Percentiles rank a stretch among this genome's conserved stretches.
phyloP scores from a whole-genome alignment of 768 basidiomycete genomes.

The Suillus sp. region DNA sequence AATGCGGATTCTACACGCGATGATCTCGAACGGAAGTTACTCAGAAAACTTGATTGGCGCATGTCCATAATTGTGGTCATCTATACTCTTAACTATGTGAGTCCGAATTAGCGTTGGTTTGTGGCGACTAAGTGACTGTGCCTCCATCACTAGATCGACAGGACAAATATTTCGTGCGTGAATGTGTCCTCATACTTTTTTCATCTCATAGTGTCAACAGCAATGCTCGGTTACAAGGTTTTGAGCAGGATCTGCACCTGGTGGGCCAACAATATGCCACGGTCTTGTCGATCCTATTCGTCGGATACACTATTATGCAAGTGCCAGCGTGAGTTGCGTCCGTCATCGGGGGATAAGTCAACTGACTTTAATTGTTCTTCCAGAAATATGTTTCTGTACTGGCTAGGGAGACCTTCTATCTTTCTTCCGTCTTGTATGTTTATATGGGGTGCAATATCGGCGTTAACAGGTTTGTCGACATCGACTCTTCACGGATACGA shows the following conservation, averaged over 20 bases:
- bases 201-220: slow-evolving; percentile 5
- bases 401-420: slow-evolving; percentile 31
- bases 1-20: no score
- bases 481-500: neutral
- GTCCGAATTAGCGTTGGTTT: no score
- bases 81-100: no score
- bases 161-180: no score
- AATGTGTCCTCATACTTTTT: no score
- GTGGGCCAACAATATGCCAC: slow-evolving; percentile 27
- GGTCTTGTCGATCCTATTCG: slow-evolving; percentile 27
- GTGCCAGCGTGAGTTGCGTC: slow-evolving; percentile 17
- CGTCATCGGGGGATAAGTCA: neutral
- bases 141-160: no score
- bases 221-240: slow-evolving; percentile 24
- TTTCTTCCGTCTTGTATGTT: slow-evolving; percentile 27
- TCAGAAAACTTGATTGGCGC: no score
- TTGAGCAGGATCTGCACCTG: slow-evolving; percentile 28
- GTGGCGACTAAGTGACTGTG: no score
- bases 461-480: slow-evolving; percentile 35
- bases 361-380: neutral
- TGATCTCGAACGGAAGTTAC: no score
- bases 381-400: slow-evolving; percentile 36
- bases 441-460: slow-evolving; percentile 41
- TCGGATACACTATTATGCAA: slow-evolving; percentile 31
- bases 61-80: no score